phyloP scores from a whole-genome alignment of 768 basidiomycete genomes.

The Daedaleopsis nitida region DNA sequence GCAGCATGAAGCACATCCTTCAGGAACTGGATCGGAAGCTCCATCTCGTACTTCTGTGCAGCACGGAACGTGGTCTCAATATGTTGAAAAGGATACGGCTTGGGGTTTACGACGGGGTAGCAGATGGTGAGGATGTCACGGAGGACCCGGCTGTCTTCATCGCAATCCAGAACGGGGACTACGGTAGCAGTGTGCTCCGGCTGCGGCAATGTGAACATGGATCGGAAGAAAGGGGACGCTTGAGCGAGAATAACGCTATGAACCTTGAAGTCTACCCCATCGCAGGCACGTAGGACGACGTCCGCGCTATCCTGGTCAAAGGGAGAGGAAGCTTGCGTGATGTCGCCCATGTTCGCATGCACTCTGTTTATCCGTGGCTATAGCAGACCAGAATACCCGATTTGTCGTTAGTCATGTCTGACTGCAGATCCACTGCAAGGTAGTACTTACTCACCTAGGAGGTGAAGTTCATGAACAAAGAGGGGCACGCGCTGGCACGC shows the following conservation, averaged over 20 bases:
- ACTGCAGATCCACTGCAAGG: too few relatives aligned
- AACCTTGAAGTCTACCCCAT: constrained; percentile 50
- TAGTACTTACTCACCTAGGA: too few relatives aligned
- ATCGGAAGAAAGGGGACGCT: constrained; percentile 60
- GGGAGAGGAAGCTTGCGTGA: neutral
- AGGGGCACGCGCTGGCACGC: too few relatives aligned
- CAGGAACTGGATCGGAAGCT: constrained; percentile 1
- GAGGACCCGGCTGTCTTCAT: constrained; percentile 30
- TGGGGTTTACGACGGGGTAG: constrained; percentile 34
- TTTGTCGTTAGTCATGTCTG: too few relatives aligned
- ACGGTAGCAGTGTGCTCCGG: neutral
- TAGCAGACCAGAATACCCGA: too few relatives aligned
- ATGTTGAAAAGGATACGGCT: constrained; percentile 3
- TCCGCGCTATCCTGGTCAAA: constrained; percentile 49
- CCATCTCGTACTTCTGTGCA: constrained; percentile 11
- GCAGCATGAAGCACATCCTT: constrained; percentile 10
- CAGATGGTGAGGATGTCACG: constrained; percentile 36
- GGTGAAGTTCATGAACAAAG: too few relatives aligned
- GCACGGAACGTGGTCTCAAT: constrained; percentile 2
- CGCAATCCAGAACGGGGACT: constrained; percentile 28
- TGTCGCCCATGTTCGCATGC: neutral
- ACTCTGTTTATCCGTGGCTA: too few relatives aligned
- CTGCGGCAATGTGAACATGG: constrained; percentile 50
- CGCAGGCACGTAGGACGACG: constrained; percentile 55
- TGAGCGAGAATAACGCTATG: constrained; percentile 57